Evolutionary conservation across 2,329 filamentous ascomycete species (phyloP).

Genomic region (Diaporthe citriasiana): DNA sequence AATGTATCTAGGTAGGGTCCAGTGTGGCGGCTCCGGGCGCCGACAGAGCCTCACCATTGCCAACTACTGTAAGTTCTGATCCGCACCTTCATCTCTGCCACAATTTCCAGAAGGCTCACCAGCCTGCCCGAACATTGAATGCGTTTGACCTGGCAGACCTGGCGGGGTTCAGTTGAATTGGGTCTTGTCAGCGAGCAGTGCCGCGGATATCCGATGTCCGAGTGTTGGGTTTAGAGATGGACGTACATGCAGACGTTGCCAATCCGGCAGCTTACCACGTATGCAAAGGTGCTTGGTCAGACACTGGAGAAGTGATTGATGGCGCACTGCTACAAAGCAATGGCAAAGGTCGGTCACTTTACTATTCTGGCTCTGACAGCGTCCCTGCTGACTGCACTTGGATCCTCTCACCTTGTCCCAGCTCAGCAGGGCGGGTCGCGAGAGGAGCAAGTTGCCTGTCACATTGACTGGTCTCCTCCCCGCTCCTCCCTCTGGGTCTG

Average conservation of each 20-base stretch:
- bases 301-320: slow-evolving; percentile 2
- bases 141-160: background rate
- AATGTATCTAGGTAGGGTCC: background rate
- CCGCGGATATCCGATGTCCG: slow-evolving; percentile 20
- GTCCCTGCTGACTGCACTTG: background rate
- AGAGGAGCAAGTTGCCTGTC: background rate
- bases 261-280: background rate
- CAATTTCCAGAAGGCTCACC: background rate
- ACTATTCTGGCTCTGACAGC: slow-evolving; percentile 3
- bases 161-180: background rate
- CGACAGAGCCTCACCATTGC: background rate
- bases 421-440: background rate
- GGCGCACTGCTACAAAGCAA: slow-evolving; percentile 7
- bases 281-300: slow-evolving; percentile 25
- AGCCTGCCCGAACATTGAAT: background rate
- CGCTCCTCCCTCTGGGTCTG: background rate
- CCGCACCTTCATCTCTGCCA: background rate
- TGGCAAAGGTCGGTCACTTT: no score
- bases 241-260: background rate
- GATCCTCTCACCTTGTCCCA: background rate
- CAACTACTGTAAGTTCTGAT: no score
- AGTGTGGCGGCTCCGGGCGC: background rate
- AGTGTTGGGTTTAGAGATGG: background rate
- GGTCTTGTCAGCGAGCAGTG: background rate
- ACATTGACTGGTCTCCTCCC: background rate